Base-by-base conservation (phyloP, 257 asterid genomes). In the Fraxinus excelsior region DNA sequence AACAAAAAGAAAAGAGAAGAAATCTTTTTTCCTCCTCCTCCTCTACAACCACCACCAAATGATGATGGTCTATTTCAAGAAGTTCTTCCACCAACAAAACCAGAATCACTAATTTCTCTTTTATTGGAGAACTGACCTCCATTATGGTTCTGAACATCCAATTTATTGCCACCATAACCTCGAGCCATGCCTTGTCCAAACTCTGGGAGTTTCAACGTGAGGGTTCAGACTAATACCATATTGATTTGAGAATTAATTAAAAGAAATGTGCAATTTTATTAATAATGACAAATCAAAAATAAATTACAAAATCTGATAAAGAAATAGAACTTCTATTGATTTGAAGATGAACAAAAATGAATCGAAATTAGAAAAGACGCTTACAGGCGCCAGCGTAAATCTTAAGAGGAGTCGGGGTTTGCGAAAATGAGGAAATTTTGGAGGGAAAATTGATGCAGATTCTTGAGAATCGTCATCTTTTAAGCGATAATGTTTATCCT, bases 81-180 rank as follows among this genome's bases (percentile, higher is more conserved):
- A 58, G 94, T 87, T 85, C 93, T 84, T 16, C 84, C 86, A 13
- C 84, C 87, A 26, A 78, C 78, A 67, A 75, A 87, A 37, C 89
- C 89, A 3, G 67, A 23, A 58, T 58, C 67, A 2, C 67, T 58
- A 31, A 7, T 58, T 7, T 58, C 67, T 31, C 67, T n/a, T 58
- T 58, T 31, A 23, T 91, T 89, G 1, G 87, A 74, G 74, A 85
- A 90, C 79, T 90, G 88, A 67, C 88, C 88, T 49, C 91, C 85
- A 70, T 65, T 56, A 10, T 73, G 85, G 83, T 82, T 87, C 79
- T 87, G 97, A 69, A 81, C 82, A 51, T 80, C 82, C 8, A 97
- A 34, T 4, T 88, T 37, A 40, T 8, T 58, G 14, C 67, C 67
- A 58, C 79, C 90, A 95, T 93, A 90, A 73, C 80, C 77, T 70